Percentiles rank a stretch among this genome's conserved stretches.
Evolutionary conservation across 306 rosid genomes (phyloP).

Genomic region (Albizia julibrissin): DNA sequence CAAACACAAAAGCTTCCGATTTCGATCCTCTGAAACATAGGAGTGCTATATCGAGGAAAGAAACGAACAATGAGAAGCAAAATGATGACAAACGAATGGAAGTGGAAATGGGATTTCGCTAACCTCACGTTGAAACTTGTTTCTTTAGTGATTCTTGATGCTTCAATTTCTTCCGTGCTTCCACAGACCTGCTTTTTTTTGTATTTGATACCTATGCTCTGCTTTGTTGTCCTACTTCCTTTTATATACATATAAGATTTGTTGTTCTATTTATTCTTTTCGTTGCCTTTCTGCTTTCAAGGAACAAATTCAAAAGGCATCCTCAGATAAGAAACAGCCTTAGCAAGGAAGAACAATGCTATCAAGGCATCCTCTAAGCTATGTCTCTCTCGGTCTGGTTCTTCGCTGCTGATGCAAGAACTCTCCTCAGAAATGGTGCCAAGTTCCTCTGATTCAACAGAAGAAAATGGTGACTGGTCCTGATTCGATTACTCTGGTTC

Average conservation of each 20-base stretch:
- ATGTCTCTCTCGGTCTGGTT: no score
- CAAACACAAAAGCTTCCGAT: constrained; percentile 10
- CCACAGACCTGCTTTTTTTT: neutral
- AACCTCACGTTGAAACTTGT: constrained; percentile 32
- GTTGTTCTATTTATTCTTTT: no score
- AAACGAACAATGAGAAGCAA: neutral
- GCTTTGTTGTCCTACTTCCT: neutral
- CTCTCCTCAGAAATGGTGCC: no score
- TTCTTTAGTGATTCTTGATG: neutral
- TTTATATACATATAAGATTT: neutral
- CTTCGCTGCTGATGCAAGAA: no score
- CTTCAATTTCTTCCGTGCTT: constrained; percentile 14
- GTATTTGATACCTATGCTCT: neutral
- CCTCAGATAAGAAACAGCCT: no score
- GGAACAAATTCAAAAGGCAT: no score
- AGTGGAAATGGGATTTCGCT: neutral
- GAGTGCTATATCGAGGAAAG: neutral
- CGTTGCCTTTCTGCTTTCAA: no score
- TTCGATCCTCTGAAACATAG: neutral
- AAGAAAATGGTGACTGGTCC: no score
- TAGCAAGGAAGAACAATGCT: no score
- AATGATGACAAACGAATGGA: constrained; percentile 17
- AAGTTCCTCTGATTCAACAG: no score
- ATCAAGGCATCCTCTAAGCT: no score
- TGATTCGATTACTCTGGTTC: no score